Evolutionary conservation across 2,329 filamentous ascomycete genomes (phyloP), one percentile per base, ranked within the genome.

Genomic region (Mollisia scopiformis): DNA sequence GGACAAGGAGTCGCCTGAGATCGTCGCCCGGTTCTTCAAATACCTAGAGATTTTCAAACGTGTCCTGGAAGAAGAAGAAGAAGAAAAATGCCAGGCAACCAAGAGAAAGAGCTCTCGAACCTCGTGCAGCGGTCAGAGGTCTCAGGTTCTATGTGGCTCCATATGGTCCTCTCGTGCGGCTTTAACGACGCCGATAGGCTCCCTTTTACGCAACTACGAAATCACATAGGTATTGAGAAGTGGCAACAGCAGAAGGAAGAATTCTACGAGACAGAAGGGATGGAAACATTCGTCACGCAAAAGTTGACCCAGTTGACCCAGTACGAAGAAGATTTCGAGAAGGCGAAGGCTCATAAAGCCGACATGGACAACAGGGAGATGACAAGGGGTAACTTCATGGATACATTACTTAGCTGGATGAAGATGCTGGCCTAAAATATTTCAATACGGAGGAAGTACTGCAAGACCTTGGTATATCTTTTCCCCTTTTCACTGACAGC

Each of bases 311-410:
- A 73, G 55, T 67, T 74, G 53, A 67, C 72, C 57, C 57, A 66
- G 54, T 75, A 75, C 64, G 70, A 73, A 63, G 54, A 68, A 63
- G 69, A 61, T 58, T 68, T 74, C 63, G 71, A 72, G 64, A 69
- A 75, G 61, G 62, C 68, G 37, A 70, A 73, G 61, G 65, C 70
- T 33, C 61, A 58, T 8, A 74, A 72, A 64, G 65, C 64, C 31
- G 69, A 73, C 25, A 53, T 73, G 30, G 68, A 73, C 35, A 70
- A 62, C 19, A 69, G 68, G 39, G 51, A 70, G 23, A 73, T 74
- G 62, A 71, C 68, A 60, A 69, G 47, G 52, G 62, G 54, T 47
- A 57, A 59, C 50, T 64, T 62, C 50, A 55, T 61, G n/a, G n/a
- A n/a, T n/a, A n/a, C n/a, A n/a, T n/a, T n/a, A n/a, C n/a, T n/a